These are phyloP conservation scores for Suillus fuscotomentosus DNA, from an alignment of 768 basidiomycete genomes.

Conservation along the genomic window DNA sequence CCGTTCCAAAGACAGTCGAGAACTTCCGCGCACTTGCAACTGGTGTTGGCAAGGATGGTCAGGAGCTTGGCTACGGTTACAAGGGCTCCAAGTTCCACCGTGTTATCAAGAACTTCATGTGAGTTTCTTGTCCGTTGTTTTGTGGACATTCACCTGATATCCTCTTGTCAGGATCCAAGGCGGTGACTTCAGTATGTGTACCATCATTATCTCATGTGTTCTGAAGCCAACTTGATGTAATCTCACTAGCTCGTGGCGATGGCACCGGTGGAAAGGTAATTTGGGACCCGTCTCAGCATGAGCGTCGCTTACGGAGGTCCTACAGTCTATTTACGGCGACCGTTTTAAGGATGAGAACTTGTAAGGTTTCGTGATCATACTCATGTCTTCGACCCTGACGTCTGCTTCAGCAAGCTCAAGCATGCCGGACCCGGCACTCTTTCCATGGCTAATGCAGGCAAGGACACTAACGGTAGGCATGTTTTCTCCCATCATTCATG, in stretches of 20 bases:
- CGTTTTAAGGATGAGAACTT: constrained; percentile 96
- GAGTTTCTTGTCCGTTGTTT: constrained; percentile 18
- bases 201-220: constrained; percentile 12
- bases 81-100: constrained; percentile 97
- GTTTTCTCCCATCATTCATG: not conserved
- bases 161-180: constrained; percentile 78
- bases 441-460: constrained; percentile 94
- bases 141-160: not conserved
- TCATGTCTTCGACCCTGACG: not conserved
- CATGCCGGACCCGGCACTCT: constrained; percentile 86
- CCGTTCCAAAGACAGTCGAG: constrained; percentile 94
- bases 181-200: constrained; percentile 89
- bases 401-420: constrained; percentile 78
- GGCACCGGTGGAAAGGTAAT: constrained; percentile 87
- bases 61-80: constrained; percentile 83
- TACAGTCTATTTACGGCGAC: constrained; percentile 85
- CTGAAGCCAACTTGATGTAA: constrained; percentile 13
- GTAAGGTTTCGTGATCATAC: constrained; percentile 40
- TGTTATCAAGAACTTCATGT: constrained; percentile 94
- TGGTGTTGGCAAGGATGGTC: constrained; percentile 65
- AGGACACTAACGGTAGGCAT: constrained; percentile 82
- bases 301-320: constrained; percentile 4
- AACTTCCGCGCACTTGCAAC: constrained; percentile 96
- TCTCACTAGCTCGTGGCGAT: constrained; percentile 67
- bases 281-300: constrained; percentile 10